Percentiles rank a stretch among this genome's conserved stretches.
Evolutionary conservation across 2,329 filamentous ascomycete species (phyloP).

Genomic region (Proliferodiscus dingleyae): DNA sequence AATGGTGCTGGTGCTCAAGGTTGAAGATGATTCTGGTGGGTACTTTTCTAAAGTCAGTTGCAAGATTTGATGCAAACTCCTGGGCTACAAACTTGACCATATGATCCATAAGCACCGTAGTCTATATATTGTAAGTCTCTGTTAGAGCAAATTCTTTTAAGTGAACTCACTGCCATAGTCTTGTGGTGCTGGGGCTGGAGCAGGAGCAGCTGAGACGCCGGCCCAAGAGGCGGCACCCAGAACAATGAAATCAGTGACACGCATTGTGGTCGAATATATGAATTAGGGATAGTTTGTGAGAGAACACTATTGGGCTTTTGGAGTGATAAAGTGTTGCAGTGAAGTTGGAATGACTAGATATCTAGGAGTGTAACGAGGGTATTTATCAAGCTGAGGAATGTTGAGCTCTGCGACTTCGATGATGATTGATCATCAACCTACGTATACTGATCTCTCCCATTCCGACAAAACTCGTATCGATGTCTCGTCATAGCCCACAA

Average conservation of each 20-base stretch:
- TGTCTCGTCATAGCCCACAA: background rate
- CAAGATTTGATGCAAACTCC: background rate
- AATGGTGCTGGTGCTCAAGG: too few species aligned
- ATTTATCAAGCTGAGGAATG: background rate
- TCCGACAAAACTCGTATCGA: background rate
- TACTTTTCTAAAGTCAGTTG: background rate
- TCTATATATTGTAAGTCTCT: background rate
- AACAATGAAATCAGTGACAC: conserved; percentile 11
- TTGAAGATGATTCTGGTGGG: background rate
- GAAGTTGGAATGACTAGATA: conserved; percentile 3
- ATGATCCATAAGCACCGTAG: background rate
- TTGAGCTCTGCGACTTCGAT: conserved; percentile 4
- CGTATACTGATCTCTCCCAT: background rate
- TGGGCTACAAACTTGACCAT: background rate
- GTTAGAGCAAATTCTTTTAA: background rate
- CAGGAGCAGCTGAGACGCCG: conserved; percentile 15
- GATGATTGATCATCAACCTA: background rate
- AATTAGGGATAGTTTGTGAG: conserved; percentile 1
- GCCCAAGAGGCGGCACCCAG: conserved; percentile 16
- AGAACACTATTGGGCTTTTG: too few species aligned
- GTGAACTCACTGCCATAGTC: conserved; percentile 1
- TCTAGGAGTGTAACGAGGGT: background rate
- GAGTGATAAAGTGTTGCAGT: background rate
- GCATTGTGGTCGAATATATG: conserved; percentile 8
- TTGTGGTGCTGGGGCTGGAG: conserved; percentile 5